Evolutionary conservation across 192 early-diverging fungal species (phyloP).

Genomic region (Rhizoclosmatium globosum): DNA sequence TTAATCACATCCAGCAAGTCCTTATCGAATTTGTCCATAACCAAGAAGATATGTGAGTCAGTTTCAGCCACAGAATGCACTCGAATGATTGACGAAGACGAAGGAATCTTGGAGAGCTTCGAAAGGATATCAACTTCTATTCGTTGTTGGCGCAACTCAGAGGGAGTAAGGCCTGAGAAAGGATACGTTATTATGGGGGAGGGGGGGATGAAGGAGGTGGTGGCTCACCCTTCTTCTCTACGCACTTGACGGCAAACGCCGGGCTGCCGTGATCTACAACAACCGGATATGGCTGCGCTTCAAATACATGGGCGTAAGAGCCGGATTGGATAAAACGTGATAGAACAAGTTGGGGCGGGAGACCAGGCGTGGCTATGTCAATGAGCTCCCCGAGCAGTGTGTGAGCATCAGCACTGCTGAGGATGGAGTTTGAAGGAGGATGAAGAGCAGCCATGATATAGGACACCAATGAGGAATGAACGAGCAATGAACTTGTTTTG

Average conservation of each 20-base stretch:
- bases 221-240: constrained; percentile 43
- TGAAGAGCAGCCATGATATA: no score
- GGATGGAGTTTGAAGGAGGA: no score
- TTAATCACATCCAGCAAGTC: constrained; percentile 54
- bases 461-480: no score
- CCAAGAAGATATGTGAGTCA: constrained; percentile 37
- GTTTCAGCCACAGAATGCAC: constrained; percentile 36
- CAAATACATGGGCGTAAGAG: constrained; percentile 59
- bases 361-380: no score
- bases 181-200: no score
- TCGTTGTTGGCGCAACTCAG: constrained; percentile 46
- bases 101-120: constrained; percentile 14
- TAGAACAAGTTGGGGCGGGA: constrained; percentile 39
- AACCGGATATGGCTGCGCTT: constrained; percentile 7
- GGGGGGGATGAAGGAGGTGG: no score
- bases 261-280: not conserved
- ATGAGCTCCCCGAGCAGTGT: no score
- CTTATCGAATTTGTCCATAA: constrained; percentile 42
- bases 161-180: constrained; percentile 35
- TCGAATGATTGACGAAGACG: constrained; percentile 24
- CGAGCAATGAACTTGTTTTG: no score
- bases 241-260: constrained; percentile 56
- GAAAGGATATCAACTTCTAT: constrained; percentile 44
- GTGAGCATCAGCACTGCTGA: no score
- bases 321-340: constrained; percentile 52